Evolutionary conservation across 2,329 filamentous ascomycete genomes (phyloP), one percentile per base, ranked within the genome.

Genomic region (Diaporthe capsici): DNA sequence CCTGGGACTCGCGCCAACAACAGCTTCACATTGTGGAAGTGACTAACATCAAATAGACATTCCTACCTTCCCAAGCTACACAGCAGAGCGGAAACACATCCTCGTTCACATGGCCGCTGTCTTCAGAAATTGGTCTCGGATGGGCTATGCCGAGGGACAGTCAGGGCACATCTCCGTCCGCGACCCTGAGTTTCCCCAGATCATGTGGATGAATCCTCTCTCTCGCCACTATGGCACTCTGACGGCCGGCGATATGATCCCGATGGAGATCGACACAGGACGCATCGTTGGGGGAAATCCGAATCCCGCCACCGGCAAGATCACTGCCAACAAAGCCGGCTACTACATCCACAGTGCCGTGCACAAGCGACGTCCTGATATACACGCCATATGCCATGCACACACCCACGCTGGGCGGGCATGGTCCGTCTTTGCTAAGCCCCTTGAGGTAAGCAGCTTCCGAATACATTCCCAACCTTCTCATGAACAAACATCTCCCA

Each of bases 181-280:
- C 17, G 92, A 94, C 80, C 92, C 92, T 0, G 91, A 93, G 81
- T 85, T 90, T 78, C 84, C 85, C 0, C 85, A 90, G 76, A 86
- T 87, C 20, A 92, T 94, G 84, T 95, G 93, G 93, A 94, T 93
- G 81, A 88, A 94, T 91, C 84, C 92, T 85, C 73, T 94, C 3
- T 91, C 90, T 8, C 87, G 87, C 70, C 93, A 94, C 82, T 95
- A 94, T 80, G 92, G 89, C 34, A 85, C 92, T 78, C 86, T 94
- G 76, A 91, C 90, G 76, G 92, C 92, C 0, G 88, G 88, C 8
- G 93, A 94, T 82, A 92, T 95, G 90, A 88, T 95, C 68, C 88
- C 92, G 58, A 85, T 94, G 7, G 88, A 93, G 77, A 86, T 87
- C 75, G 81, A 81, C 61, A 83, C 84, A 15, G 93, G 92, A n/a